These are phyloP conservation scores for Crataegus laevigata DNA, from an alignment of 306 rosid species.

Conservation along the genomic window DNA sequence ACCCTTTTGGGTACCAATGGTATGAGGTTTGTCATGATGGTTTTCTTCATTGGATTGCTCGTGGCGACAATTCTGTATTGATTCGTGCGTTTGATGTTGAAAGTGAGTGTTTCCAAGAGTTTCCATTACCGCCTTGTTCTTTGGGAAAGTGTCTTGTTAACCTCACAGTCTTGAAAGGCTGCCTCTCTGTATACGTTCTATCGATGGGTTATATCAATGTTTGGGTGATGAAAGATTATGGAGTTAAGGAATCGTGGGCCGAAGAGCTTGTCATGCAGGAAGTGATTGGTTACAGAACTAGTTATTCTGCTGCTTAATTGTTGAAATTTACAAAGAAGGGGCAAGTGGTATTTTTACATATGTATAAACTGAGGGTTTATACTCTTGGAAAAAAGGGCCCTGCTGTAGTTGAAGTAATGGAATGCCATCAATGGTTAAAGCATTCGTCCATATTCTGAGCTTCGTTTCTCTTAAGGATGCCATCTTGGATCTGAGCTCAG, in stretches of 20 bases:
- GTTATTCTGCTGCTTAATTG: not conserved
- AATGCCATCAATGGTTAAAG: not conserved
- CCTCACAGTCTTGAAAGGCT: not conserved
- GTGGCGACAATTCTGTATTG: not conserved
- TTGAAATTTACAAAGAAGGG: constrained; percentile 2
- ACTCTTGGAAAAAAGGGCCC: not conserved
- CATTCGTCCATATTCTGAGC: not conserved
- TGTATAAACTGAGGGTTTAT: not conserved
- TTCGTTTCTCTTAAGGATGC: not conserved
- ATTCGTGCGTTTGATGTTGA: not conserved
- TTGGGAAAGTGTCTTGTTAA: not conserved
- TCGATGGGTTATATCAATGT: not conserved
- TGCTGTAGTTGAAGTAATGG: not conserved
- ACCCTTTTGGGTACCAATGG: not conserved
- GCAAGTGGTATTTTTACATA: not conserved
- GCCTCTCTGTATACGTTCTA: not conserved
- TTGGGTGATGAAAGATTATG: constrained; percentile 6
- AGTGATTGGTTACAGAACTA: not conserved
- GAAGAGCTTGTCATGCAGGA: not conserved
- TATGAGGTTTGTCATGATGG: not conserved
- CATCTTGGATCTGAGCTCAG: not conserved
- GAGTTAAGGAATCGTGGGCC: not conserved
- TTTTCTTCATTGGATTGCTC: constrained; percentile 2
- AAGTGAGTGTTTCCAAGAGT: not conserved
- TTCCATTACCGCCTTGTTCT: not conserved